phyloP scores from a whole-genome alignment of 148 eudicot genomes.

The Cornus controversa region DNA sequence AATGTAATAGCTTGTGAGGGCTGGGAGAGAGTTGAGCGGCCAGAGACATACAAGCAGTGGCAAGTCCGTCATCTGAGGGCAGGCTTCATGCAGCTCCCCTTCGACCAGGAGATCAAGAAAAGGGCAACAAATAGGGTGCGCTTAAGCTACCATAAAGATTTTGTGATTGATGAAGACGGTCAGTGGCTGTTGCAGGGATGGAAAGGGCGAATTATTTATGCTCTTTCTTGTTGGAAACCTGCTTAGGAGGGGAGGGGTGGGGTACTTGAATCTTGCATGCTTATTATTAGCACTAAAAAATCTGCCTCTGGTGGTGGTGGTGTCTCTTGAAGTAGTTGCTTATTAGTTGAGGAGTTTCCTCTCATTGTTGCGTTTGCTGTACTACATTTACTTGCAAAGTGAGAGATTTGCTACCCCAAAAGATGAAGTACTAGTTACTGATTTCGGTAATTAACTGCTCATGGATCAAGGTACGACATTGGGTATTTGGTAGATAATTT shows the following conservation, averaged over 20 bases:
- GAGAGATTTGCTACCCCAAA: not conserved
- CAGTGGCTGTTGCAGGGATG: conserved; percentile 39
- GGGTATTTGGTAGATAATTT: conserved; percentile 1
- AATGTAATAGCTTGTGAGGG: conserved; percentile 43
- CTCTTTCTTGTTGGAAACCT: conserved; percentile 36
- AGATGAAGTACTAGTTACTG: conserved; percentile 3
- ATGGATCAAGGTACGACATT: not conserved
- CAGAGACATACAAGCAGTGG: conserved; percentile 42
- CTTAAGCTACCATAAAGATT: conserved; percentile 31
- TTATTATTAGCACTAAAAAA: not conserved
- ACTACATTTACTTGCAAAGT: not conserved
- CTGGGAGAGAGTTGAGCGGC: conserved; percentile 40
- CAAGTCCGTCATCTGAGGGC: conserved; percentile 35
- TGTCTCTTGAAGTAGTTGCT: too few relatives aligned
- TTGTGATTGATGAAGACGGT: conserved; percentile 31
- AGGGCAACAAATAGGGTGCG: conserved; percentile 24
- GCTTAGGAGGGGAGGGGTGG: too few relatives aligned
- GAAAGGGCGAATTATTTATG: conserved; percentile 36
- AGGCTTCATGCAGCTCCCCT: conserved; percentile 27
- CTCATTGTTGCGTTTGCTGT: not conserved
- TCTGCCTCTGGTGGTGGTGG: too few relatives aligned
- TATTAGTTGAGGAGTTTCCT: too few relatives aligned
- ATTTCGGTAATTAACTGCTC: not conserved
- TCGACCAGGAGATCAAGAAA: conserved; percentile 20
- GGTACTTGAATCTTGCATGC: not conserved